These are phyloP conservation scores for Leccinum proliferum DNA, from an alignment of 1,284 basidiomycete species.

Conservation along the genomic window DNA sequence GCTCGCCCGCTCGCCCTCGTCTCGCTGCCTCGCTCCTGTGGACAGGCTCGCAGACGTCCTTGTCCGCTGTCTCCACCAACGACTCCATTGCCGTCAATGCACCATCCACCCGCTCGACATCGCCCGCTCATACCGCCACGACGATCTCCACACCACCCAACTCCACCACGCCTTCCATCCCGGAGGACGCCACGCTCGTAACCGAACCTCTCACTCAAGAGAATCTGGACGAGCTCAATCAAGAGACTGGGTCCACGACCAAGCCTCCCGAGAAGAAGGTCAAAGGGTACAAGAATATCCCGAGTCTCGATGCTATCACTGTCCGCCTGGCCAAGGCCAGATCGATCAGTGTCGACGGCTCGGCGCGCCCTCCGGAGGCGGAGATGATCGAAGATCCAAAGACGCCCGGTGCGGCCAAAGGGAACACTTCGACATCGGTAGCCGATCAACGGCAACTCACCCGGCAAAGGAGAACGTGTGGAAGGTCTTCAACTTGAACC, in stretches of 20 bases:
- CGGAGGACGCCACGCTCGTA: slow-evolving; percentile 30
- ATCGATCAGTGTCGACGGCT: slow-evolving; percentile 66
- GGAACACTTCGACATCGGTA: not conserved
- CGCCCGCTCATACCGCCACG: slow-evolving; percentile 31
- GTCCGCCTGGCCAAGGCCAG: slow-evolving; percentile 64
- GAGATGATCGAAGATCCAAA: slow-evolving; percentile 75
- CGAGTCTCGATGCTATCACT: slow-evolving; percentile 76
- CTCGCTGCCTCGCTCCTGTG: slow-evolving; percentile 69
- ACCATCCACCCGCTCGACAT: slow-evolving; percentile 52
- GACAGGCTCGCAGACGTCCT: slow-evolving; percentile 54
- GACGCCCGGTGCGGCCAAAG: slow-evolving; percentile 59
- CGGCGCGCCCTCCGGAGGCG: slow-evolving; percentile 64
- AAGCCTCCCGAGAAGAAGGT: slow-evolving; percentile 37
- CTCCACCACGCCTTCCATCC: slow-evolving; percentile 36
- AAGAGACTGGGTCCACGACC: slow-evolving; percentile 33
- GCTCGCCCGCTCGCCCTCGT: slow-evolving; percentile 49
- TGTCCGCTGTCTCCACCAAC: slow-evolving; percentile 46
- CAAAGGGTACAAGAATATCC: slow-evolving; percentile 82
- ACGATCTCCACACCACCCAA: slow-evolving; percentile 45
- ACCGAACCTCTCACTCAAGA: slow-evolving; percentile 57
- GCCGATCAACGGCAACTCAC: slow-evolving; percentile 28
- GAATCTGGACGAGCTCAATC: slow-evolving; percentile 53
- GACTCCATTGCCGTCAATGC: slow-evolving; percentile 62
- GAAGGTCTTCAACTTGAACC: slow-evolving; percentile 76
- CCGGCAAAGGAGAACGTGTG: slow-evolving; percentile 82